Evolutionary conservation across 1,284 basidiomycete species (phyloP).

Genomic region (Cutaneotrichosporon cyanovorans): DNA sequence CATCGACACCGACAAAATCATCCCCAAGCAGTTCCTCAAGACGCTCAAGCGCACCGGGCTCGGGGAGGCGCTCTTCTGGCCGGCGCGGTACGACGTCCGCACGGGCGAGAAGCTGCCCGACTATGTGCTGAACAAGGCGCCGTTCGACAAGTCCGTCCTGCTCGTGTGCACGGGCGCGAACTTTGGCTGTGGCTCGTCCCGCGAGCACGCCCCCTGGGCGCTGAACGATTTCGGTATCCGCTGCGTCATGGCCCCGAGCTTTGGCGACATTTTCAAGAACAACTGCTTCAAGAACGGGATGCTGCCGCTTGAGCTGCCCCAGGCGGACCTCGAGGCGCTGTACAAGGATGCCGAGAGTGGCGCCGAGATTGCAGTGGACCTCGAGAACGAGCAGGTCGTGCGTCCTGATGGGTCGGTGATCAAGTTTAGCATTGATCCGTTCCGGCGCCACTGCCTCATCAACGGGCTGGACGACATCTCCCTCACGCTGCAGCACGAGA

Average conservation of each 20-base stretch:
- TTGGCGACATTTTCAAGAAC: conserved; percentile 80
- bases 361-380: conserved; percentile 76
- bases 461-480: conserved; percentile 93
- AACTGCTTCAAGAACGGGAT: conserved; percentile 91
- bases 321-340: conserved; percentile 65
- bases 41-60: conserved; percentile 89
- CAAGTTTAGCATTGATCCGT: conserved; percentile 71
- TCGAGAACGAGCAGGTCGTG: conserved; percentile 77
- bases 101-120: conserved; percentile 70
- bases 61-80: conserved; percentile 79
- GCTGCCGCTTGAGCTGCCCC: conserved; percentile 73
- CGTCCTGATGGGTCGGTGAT: conserved; percentile 68
- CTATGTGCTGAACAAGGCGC: conserved; percentile 80
- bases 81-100: conserved; percentile 68
- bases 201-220: conserved; percentile 95
- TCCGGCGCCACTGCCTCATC: conserved; percentile 83
- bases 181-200: conserved; percentile 90
- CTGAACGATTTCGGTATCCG: conserved; percentile 93
- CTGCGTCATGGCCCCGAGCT: conserved; percentile 85
- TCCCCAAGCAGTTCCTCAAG: conserved; percentile 93
- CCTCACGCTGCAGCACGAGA: conserved; percentile 71
- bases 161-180: conserved; percentile 83
- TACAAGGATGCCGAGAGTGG: conserved; percentile 74
- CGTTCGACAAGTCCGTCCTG: conserved; percentile 72
- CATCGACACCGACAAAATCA: conserved; percentile 95